A percentile compares a stretch with the other conserved stretches of the same genome.
These are phyloP conservation scores for Vitrella brassicaformis DNA, from an alignment of 73 alveolate species.

Conservation along the genomic window DNA sequence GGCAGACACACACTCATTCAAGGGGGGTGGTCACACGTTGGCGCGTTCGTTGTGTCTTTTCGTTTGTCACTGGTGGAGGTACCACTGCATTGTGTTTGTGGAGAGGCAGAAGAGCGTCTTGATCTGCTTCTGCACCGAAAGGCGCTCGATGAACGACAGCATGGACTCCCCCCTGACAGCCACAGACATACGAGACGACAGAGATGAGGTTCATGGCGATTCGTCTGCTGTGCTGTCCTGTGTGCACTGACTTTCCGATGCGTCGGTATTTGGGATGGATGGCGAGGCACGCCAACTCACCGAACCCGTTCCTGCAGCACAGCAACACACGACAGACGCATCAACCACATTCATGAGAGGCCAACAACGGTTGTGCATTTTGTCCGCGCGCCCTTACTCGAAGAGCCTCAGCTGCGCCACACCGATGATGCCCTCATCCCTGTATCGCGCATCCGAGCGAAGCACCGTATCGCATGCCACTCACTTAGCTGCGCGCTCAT, in stretches of 20 bases:
- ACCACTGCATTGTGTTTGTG: not conserved
- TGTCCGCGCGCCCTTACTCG: too few species aligned
- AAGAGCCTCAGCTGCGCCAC: too few species aligned
- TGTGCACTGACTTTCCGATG: not conserved
- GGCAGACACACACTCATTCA: not conserved
- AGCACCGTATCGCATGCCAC: too few species aligned
- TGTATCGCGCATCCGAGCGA: too few species aligned
- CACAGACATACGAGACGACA: too few species aligned
- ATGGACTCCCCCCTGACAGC: not conserved
- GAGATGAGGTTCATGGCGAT: too few species aligned
- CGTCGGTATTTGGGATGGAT: not conserved
- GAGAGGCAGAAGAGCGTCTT: not conserved
- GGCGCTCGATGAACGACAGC: not conserved
- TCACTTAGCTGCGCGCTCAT: too few species aligned
- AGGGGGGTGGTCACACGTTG: not conserved
- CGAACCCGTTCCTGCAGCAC: not conserved
- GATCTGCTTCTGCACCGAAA: not conserved
- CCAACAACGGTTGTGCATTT: too few species aligned
- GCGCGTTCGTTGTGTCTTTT: not conserved
- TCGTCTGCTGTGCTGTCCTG: not conserved
- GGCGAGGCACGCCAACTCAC: not conserved
- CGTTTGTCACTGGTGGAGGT: not conserved
- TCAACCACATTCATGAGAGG: too few species aligned
- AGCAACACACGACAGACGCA: not conserved
- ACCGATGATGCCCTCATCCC: too few species aligned